Percentiles rank a stretch among this genome's conserved stretches.
phyloP scores from a whole-genome alignment of 306 rosid species.

The Castanea sativa region DNA sequence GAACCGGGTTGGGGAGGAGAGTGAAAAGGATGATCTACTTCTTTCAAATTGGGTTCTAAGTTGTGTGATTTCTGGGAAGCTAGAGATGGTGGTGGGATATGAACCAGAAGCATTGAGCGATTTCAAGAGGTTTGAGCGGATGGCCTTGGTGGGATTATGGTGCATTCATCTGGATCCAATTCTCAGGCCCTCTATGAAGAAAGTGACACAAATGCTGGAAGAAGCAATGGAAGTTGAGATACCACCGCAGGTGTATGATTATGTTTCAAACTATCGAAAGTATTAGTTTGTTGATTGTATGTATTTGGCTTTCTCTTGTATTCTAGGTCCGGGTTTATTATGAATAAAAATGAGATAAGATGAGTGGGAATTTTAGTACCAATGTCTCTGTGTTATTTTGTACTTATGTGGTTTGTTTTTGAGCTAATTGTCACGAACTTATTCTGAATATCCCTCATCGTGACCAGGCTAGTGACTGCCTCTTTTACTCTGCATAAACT shows the following conservation, averaged over 20 bases:
- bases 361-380: too few relatives aligned
- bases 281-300: conserved; percentile 12
- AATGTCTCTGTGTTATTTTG: too few relatives aligned
- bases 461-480: too few relatives aligned
- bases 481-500: too few relatives aligned
- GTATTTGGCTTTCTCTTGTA: neutral
- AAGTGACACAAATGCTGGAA: conserved; percentile 38
- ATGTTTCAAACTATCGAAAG: neutral
- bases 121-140: conserved; percentile 37
- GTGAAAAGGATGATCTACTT: conserved; percentile 20
- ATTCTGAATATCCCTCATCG: too few relatives aligned
- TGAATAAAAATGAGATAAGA: too few relatives aligned
- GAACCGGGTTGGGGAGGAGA: conserved; percentile 1
- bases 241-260: conserved; percentile 34
- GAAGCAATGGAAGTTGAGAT: conserved; percentile 29
- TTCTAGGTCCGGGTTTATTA: neutral
- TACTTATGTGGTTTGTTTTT: too few relatives aligned
- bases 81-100: conserved; percentile 24
- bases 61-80: conserved; percentile 11
- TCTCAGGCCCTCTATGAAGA: conserved; percentile 38
- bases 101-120: conserved; percentile 29
- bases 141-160: conserved; percentile 38
- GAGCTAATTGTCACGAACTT: too few relatives aligned
- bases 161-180: conserved; percentile 30
- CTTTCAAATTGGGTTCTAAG: conserved; percentile 27